These are phyloP conservation scores for Ophiostoma ulmi DNA, from an alignment of 2,329 filamentous ascomycete species.

Conservation along the genomic window DNA sequence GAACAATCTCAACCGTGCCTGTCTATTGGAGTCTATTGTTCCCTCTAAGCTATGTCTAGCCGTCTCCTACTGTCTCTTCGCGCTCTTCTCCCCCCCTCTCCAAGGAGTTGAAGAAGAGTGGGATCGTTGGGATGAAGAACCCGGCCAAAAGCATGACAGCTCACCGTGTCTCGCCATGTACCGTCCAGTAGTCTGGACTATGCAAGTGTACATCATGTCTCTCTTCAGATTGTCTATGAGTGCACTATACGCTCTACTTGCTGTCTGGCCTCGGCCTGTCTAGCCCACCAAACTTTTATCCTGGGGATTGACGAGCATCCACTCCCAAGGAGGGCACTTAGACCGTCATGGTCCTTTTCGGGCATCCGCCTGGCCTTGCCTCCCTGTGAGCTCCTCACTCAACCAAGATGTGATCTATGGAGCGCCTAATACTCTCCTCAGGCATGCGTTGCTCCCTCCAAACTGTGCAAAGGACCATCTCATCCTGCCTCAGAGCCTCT, in stretches of 20 bases:
- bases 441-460: slow-evolving; percentile 12
- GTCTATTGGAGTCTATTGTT: slow-evolving; percentile 8
- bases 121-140: slow-evolving; percentile 22
- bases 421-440: neutral
- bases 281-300: slow-evolving; percentile 2
- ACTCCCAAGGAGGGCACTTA: slow-evolving; percentile 8
- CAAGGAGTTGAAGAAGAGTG: slow-evolving; percentile 23
- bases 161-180: neutral
- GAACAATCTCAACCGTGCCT: slow-evolving; percentile 2
- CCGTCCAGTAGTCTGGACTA: neutral
- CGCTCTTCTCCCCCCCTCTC: slow-evolving; percentile 17
- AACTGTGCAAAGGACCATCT: neutral
- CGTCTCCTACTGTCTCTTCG: neutral
- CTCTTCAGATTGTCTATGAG: neutral
- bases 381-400: slow-evolving; percentile 12
- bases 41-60: neutral
- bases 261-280: neutral
- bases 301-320: slow-evolving; percentile 7
- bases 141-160: slow-evolving; percentile 10
- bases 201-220: neutral
- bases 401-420: neutral
- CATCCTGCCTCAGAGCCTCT: slow-evolving; percentile 11
- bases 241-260: neutral
- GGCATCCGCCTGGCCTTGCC: slow-evolving; percentile 12
- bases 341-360: slow-evolving; percentile 3